Conservation (phyloP, 2,329 filamentous ascomycete species). For the Xenosphaeropsis pyriputrescens region DNA sequence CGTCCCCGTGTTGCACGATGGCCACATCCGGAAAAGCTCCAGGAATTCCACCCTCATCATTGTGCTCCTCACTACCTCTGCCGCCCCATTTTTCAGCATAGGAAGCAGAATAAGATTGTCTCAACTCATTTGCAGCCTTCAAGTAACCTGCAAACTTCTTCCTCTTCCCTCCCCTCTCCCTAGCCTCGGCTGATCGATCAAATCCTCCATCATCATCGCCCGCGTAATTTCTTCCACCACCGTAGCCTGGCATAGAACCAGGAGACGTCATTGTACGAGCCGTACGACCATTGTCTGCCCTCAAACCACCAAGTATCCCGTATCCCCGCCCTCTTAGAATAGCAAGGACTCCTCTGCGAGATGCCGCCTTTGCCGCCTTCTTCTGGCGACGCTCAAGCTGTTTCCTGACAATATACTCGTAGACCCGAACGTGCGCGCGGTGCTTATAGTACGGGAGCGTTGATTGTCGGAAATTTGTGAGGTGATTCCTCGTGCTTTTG, state of each 20-base stretch:
- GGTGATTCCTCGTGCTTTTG: slow-evolving; percentile 47
- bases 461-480: slow-evolving; percentile 60
- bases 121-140: slow-evolving; percentile 56
- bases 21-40: slow-evolving; percentile 73
- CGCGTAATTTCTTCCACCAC: slow-evolving; percentile 7
- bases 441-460: slow-evolving; percentile 58
- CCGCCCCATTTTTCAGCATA: slow-evolving; percentile 28
- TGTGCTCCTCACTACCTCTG: slow-evolving; percentile 25
- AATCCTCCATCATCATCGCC: slow-evolving; percentile 13
- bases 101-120: slow-evolving; percentile 49
- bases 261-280: slow-evolving; percentile 15
- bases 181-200: slow-evolving; percentile 20
- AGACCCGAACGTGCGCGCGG: slow-evolving; percentile 61
- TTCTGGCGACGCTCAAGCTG: slow-evolving; percentile 39
- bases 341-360: slow-evolving; percentile 7
- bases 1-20: slow-evolving; percentile 65
- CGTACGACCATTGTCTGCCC: slow-evolving; percentile 20
- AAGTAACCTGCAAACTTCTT: slow-evolving; percentile 64
- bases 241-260: slow-evolving; percentile 18
- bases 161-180: slow-evolving; percentile 56
- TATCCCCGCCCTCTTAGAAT: slow-evolving; percentile 12
- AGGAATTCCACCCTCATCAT: slow-evolving; percentile 40
- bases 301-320: slow-evolving; percentile 17
- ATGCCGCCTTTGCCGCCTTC: slow-evolving; percentile 17
- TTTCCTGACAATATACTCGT: slow-evolving; percentile 53